Conservation (phyloP, 1,284 basidiomycete species). For the Tremellales sp. region DNA sequence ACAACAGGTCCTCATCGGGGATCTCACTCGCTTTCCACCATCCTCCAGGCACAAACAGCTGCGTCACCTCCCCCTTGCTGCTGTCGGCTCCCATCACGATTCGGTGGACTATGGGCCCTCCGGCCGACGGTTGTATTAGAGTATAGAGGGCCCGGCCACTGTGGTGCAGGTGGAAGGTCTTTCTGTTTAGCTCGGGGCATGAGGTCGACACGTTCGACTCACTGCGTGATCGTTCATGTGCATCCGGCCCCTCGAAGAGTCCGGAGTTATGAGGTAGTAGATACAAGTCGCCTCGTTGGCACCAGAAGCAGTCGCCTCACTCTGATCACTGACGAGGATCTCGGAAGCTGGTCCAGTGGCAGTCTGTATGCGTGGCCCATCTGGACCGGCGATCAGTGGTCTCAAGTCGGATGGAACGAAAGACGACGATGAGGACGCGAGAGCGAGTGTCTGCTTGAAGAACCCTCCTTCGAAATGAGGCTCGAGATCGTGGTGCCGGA, state of each 20-base stretch:
- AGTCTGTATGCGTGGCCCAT: too few relatives aligned
- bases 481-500: conserved; percentile 22
- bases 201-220: conserved; percentile 4
- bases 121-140: conserved; percentile 28
- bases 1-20: conserved; percentile 31
- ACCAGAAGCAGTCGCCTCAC: too few relatives aligned
- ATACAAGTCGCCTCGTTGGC: conserved; percentile 31
- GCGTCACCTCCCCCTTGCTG: conserved; percentile 31
- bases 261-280: conserved; percentile 39
- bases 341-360: too few relatives aligned
- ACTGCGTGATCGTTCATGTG: conserved; percentile 42
- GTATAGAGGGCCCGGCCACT: conserved; percentile 42
- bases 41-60: conserved; percentile 43
- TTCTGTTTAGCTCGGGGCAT: conserved; percentile 1
- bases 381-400: too few relatives aligned
- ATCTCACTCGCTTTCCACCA: conserved; percentile 47
- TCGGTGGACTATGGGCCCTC: conserved; percentile 26
- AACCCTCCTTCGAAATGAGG: conserved; percentile 42
- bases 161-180: conserved; percentile 43
- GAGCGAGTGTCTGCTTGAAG: conserved; percentile 25
- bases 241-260: conserved; percentile 33
- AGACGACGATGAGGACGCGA: conserved; percentile 12
- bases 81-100: conserved; percentile 34
- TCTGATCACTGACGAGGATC: too few relatives aligned
- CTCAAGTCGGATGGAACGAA: conserved; percentile 11